Base-by-base conservation (phyloP, 2,329 filamentous ascomycete genomes). In the Rhynchosporium agropyri region DNA sequence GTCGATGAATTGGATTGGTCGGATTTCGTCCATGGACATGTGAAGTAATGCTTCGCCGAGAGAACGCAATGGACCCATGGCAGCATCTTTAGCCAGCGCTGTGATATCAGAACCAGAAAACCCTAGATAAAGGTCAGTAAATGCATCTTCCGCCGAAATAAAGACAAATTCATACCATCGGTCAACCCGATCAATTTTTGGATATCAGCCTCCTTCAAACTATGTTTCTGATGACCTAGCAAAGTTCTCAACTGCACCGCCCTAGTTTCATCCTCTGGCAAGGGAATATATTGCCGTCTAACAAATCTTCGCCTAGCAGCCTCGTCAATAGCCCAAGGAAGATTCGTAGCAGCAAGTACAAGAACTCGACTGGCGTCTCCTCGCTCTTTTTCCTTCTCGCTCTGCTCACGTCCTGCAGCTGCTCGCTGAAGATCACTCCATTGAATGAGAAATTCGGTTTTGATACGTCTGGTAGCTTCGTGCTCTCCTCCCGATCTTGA, bases 31-130 rank as follows among this genome's bases (percentile, higher is more conserved):
- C 84, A 95, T 96, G 0, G 89, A 90, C 82, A 96, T 98, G 68
- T 91, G 88, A 40, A 99, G 81, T 36, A 99, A 79, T 46, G 90
- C 91, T 75, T 98, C 95, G 31, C 95, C 95, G 2, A 98, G 80
- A 59, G 92, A 94, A 38, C 95, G 86, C 12, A 99, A 80, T 0
- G 95, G 95, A 0, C 95, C 94, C 95, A 99, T 99, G 2, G 95
- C 95, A 8, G 95, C 95, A 74, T 99, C 95, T 77, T 99, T 99
- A 7, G 95, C 95, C 8, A 99, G 81, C 1, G 95, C 93, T 28
- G 95, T 98, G 68, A 99, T 97, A 73, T 99, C 95, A 1, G 92
- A 97, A 50, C 95, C 95, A 8, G 92, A 97, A 78, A 97, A 99
- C n/a, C 92, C 93, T 97, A 68, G 26, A 68, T 29, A 61, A 33